These are phyloP conservation scores for Bathelium albidoporum DNA, from an alignment of 495 filamentous ascomycete genomes.

Conservation along the genomic window DNA sequence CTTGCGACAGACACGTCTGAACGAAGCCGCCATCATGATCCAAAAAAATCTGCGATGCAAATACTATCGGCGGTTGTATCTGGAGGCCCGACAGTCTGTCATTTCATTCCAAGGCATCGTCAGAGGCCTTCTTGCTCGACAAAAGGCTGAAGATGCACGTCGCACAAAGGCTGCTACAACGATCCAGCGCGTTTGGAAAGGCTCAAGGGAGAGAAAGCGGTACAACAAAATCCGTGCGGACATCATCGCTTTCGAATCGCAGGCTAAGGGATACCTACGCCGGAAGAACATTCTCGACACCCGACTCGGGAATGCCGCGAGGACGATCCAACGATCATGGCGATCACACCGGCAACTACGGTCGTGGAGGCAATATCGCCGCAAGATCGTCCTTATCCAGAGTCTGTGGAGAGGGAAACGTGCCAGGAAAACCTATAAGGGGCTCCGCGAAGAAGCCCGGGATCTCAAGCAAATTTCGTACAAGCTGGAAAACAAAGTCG, in stretches of 20 bases:
- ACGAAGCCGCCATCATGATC: conserved; percentile 94
- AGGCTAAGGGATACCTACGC: conserved; percentile 81
- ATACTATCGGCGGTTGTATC: conserved; percentile 86
- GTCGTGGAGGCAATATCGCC: conserved; percentile 78
- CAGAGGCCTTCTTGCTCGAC: conserved; percentile 65
- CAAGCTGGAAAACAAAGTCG: conserved; percentile 98
- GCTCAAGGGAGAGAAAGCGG: conserved; percentile 69
- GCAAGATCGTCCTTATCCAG: conserved; percentile 81
- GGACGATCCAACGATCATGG: conserved; percentile 84
- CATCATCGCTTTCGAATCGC: conserved; percentile 75
- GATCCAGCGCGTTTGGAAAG: conserved; percentile 91
- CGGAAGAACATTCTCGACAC: conserved; percentile 86
- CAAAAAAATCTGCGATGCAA: conserved; percentile 96
- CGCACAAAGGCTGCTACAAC: conserved; percentile 78
- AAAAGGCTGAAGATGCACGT: conserved; percentile 68
- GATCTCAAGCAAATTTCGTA: conserved; percentile 99
- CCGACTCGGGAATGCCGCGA: conserved; percentile 83
- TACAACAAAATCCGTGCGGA: conserved; percentile 70
- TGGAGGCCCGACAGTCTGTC: conserved; percentile 75
- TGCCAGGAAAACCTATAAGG: conserved; percentile 79
- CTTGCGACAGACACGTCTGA: conserved; percentile 75
- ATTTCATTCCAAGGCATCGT: conserved; percentile 64
- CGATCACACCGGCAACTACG: conserved; percentile 66
- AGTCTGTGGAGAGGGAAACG: conserved; percentile 83
- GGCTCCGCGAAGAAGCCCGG: conserved; percentile 81